Percentiles rank a stretch among this genome's conserved stretches.
phyloP scores from a whole-genome alignment of 1,139 yeast species.

The Zygosaccharomyces sapae region DNA sequence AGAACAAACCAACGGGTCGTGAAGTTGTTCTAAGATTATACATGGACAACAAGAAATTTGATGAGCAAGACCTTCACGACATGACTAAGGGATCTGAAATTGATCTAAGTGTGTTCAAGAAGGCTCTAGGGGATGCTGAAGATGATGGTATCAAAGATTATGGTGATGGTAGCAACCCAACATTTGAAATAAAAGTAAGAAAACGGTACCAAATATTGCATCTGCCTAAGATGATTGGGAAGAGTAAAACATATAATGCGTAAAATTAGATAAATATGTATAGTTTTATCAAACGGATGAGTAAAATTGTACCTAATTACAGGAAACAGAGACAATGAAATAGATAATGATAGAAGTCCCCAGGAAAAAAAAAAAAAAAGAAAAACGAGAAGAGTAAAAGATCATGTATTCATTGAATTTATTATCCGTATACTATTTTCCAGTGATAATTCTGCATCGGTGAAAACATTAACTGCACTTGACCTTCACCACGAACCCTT shows the following conservation, averaged over 20 bases:
- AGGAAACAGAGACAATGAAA: no score
- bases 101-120: conserved; percentile 58
- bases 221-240: conserved; percentile 16
- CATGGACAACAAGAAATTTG: conserved; percentile 49
- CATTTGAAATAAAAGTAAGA: conserved; percentile 31
- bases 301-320: conserved; percentile 5
- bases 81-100: conserved; percentile 55
- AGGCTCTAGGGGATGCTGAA: conserved; percentile 28
- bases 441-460: conserved; percentile 27
- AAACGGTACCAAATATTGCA: conserved; percentile 14
- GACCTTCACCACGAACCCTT: conserved; percentile 18
- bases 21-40: conserved; percentile 75
- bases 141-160: conserved; percentile 38
- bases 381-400: not conserved
- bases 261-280: conserved; percentile 1
- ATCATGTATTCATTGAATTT: not conserved
- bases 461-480: conserved; percentile 29
- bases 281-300: not conserved
- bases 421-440: conserved; percentile 23
- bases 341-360: no score
- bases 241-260: not conserved
- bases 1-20: conserved; percentile 54
- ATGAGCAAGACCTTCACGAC: conserved; percentile 46
- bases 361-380: no score
- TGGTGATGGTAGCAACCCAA: conserved; percentile 41